Conservation (phyloP, 768 basidiomycete genomes). For the Kondoa subrosea region DNA sequence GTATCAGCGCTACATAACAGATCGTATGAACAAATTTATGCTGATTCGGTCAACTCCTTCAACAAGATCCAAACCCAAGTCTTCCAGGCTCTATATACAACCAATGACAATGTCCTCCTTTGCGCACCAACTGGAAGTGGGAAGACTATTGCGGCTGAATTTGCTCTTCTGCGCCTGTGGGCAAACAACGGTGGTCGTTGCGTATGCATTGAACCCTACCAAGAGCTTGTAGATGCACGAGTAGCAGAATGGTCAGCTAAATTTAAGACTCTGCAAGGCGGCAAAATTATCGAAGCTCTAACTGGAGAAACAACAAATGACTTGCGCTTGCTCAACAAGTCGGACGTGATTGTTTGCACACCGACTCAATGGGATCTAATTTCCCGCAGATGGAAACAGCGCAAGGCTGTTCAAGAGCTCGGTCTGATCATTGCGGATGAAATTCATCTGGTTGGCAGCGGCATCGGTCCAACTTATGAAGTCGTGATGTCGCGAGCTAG, state of each 20-base stretch:
- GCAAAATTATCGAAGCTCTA: constrained; percentile 81
- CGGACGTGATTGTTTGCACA: constrained; percentile 86
- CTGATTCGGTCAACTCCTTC: constrained; percentile 61
- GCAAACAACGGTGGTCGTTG: constrained; percentile 62
- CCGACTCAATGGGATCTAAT: constrained; percentile 93
- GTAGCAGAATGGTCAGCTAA: constrained; percentile 77
- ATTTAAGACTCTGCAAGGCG: constrained; percentile 64
- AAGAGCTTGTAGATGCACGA: constrained; percentile 88
- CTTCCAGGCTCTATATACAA: constrained; percentile 90
- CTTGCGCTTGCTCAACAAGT: constrained; percentile 69
- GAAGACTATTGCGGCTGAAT: constrained; percentile 94
- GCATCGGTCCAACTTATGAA: constrained; percentile 90
- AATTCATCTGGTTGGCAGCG: constrained; percentile 82
- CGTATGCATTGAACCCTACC: constrained; percentile 89
- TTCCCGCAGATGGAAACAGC: constrained; percentile 84
- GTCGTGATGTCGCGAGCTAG: constrained; percentile 90
- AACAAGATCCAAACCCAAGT: constrained; percentile 99
- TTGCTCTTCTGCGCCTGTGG: constrained; percentile 88
- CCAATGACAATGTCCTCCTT: constrained; percentile 91
- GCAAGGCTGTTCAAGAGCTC: constrained; percentile 88
- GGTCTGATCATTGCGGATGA: constrained; percentile 89
- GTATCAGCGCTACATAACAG: constrained; percentile 82
- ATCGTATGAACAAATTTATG: constrained; percentile 76
- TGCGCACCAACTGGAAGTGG: constrained; percentile 93
- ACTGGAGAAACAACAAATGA: constrained; percentile 92